Evolutionary conservation across 306 rosid species (phyloP).

Genomic region (Acmispon strigosus): DNA sequence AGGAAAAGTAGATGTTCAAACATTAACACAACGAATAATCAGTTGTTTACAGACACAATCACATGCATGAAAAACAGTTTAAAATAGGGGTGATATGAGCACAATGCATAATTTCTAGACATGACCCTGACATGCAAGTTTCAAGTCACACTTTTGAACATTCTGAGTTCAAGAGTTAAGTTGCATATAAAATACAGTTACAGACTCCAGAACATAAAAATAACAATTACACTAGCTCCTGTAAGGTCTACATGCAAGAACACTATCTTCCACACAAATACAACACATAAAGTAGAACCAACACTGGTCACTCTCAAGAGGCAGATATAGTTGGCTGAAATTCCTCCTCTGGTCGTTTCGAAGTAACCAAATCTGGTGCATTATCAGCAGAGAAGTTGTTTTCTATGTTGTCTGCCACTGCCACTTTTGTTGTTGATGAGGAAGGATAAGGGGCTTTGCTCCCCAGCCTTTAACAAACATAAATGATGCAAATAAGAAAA

Average conservation of each 20-base stretch:
- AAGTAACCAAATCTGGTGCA: conserved; percentile 23
- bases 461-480: conserved; percentile 38
- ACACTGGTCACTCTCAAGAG: conserved; percentile 14
- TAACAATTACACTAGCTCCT: not conserved
- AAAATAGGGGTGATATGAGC: not conserved
- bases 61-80: not conserved
- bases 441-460: conserved; percentile 55
- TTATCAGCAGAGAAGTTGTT: conserved; percentile 21
- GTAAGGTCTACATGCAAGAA: conserved; percentile 10
- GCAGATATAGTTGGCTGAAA: conserved; percentile 30
- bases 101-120: not conserved
- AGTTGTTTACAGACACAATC: conserved; percentile 4
- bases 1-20: not conserved
- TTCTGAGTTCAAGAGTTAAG: conserved; percentile 4
- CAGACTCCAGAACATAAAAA: not conserved
- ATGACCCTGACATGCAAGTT: not conserved
- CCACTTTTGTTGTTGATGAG: conserved; percentile 30
- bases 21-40: conserved; percentile 5
- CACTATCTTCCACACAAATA: not conserved
- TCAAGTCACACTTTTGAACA: conserved; percentile 3
- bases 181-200: not conserved
- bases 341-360: conserved; percentile 33
- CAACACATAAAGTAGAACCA: not conserved
- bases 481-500: not conserved
- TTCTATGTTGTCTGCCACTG: conserved; percentile 29